Conservation (phyloP, 495 filamentous ascomycete species). For the Penicillium diatomitis region DNA sequence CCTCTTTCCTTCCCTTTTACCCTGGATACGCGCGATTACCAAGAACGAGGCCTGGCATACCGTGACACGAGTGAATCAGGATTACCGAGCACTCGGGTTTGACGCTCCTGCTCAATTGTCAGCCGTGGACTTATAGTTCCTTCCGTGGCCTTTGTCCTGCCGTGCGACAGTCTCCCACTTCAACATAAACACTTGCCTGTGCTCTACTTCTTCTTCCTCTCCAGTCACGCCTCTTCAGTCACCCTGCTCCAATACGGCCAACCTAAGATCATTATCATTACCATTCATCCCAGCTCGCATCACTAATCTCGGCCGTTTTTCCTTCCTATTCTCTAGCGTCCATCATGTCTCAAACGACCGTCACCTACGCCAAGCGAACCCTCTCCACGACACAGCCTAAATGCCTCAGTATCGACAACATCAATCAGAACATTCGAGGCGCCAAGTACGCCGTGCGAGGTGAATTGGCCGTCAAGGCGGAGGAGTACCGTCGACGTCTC, state of each 20-base stretch:
- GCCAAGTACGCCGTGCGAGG: conserved; percentile 97
- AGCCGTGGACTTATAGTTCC: too few species aligned
- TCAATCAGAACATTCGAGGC: conserved; percentile 74
- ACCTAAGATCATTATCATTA: not conserved
- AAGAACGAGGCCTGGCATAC: too few species aligned
- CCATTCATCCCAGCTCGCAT: not conserved
- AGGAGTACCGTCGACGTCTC: conserved; percentile 73
- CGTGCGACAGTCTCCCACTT: not conserved
- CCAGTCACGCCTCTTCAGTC: conserved; percentile 7
- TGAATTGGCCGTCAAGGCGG: conserved; percentile 83
- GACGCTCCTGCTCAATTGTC: too few species aligned
- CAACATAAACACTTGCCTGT: conserved; percentile 11
- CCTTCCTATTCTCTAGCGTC: conserved; percentile 5
- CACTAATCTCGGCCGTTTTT: conserved; percentile 14
- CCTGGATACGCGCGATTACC: too few species aligned
- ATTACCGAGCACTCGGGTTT: too few species aligned
- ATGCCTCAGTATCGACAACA: conserved; percentile 73
- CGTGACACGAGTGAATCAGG: too few species aligned
- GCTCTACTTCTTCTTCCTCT: not conserved
- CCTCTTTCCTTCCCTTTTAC: too few species aligned
- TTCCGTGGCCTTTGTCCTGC: too few species aligned
- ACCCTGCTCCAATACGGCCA: not conserved
- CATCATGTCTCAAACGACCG: conserved; percentile 27
- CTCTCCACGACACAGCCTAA: conserved; percentile 47
- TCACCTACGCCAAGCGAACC: conserved; percentile 29